phyloP scores from a whole-genome alignment of 257 asterid genomes.

The Jacaranda copaia region DNA sequence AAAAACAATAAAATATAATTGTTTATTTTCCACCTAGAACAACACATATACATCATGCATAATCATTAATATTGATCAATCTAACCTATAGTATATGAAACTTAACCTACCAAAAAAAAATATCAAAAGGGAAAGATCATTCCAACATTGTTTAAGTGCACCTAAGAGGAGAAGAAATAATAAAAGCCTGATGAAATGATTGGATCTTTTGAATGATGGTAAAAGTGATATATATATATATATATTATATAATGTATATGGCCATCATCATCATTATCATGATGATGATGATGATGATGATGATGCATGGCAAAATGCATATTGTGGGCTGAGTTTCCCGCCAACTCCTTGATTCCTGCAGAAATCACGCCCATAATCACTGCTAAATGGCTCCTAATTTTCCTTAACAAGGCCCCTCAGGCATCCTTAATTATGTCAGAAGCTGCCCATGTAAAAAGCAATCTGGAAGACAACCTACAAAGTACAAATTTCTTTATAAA shows the following conservation, averaged over 20 bases:
- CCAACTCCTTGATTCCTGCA: constrained; percentile 43
- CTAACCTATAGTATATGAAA: too few relatives aligned
- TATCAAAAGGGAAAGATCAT: neutral
- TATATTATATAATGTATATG: neutral
- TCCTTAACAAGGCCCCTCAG: neutral
- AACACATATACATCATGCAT: too few relatives aligned
- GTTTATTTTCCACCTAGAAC: too few relatives aligned
- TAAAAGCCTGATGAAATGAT: constrained; percentile 53
- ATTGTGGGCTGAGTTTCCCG: neutral
- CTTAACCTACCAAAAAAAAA: too few relatives aligned
- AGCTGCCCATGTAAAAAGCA: constrained; percentile 17
- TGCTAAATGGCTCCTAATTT: constrained; percentile 24
- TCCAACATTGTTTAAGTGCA: neutral
- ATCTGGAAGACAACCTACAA: neutral
- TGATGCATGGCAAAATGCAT: constrained; percentile 39
- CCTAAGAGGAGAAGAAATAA: neutral
- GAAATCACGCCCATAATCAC: constrained; percentile 52
- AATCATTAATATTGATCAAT: too few relatives aligned
- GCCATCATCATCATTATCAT: constrained; percentile 28
- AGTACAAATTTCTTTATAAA: neutral
- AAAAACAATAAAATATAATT: too few relatives aligned
- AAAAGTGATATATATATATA: constrained; percentile 21
- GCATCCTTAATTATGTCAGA: constrained; percentile 32
- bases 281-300: constrained; percentile 2
- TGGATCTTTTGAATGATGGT: constrained; percentile 41